Base-by-base conservation (phyloP, 345 rosid species). In the Jatropha curcas region DNA sequence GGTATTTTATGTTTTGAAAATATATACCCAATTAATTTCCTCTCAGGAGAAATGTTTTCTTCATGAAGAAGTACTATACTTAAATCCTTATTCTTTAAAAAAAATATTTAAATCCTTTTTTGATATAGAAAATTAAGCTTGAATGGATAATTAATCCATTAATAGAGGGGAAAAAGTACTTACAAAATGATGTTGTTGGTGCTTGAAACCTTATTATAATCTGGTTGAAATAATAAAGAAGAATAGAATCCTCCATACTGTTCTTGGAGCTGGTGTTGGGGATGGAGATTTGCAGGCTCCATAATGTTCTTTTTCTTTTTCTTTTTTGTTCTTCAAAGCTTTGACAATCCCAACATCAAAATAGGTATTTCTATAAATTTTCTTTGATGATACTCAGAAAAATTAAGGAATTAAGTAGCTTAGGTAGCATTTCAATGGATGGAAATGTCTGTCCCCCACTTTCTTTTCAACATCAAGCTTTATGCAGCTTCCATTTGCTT, bases 271-370 rank as follows among this genome's bases (percentile, higher is more conserved):
- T 77, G 80, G 50, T 64, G 71, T 17, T 73, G 76, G 43, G 30
- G 50, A 71, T 82, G 77, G 72, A 65, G 68, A 60, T 78, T 72
- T 72, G 76, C 61, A 75, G 72, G 76, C 58, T 80, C 84, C 86
- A 83, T 83, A 24, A 7, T 39, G 17, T 22, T 19, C 41, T 19
- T 1, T 17, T 9, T 5, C 16, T 46, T 46, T 46, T 9, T 2
- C 9, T 8, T 41, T 0, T 0, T 41, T 41, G n/a, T 41, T 41
- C 0, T 41, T 41, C 45, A 33, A 14, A n/a, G n/a, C 6, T 51
- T 35, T 53, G 33, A 22, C 16, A 53, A 68, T 68, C 71, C 71
- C 71, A 11, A 52, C 60, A 53, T 24, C 22, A 14, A 17, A 1
- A 60, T 46, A 13, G 19, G 19, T 17, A 0, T 17, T 46, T 14